Evolutionary conservation across 129 eudicot genomes (phyloP), one percentile per base, ranked within the genome.

Genomic region (Artemisia tridentata): DNA sequence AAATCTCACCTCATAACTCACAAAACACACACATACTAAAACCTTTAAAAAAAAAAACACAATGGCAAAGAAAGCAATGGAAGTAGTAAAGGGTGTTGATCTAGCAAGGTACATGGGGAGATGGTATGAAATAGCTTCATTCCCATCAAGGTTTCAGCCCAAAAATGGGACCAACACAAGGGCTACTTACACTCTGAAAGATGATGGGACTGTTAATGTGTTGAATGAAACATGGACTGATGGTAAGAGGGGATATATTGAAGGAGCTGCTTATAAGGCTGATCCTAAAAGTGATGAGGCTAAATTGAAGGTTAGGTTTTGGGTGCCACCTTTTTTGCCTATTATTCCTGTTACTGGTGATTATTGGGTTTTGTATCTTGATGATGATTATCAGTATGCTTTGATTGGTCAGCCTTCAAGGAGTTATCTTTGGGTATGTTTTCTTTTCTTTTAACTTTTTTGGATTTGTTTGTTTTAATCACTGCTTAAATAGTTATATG

Each of bases 81-180:
- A 84, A 65, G 95, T 83, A 23, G 95, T 85, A 14, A 89, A 83
- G 66, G 89, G 91, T 2, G 14, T 92, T 13, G 96, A 92, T 72
- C 18, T 83, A 41, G 51, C 76, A 57, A 77, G 82, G 52, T 92
- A 89, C 80, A 87, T 86, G 96, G 98, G 98, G 11, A 70, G 98
- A 29, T 92, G 98, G 98, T 92, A 89, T 19, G 98, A 92, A 71
- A 86, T 92, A 11, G 98, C 96, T 20, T 85, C 96, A 7, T 89
- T 89, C 41, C 98, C 95, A 1, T 85, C 96, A 1, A 27, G 72
- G 1, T 80, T 79, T 55, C 98, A 92, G 70, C 96, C 98, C 21
- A 86, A 72, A 51, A 66, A 56, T 5, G 95, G 96, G 15, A 65
- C 18, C 6, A 84, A 89, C 70, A 92, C 98, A 3, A 76, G 98